These are phyloP conservation scores for Solanum raphanifolium DNA, from an alignment of 257 asterid genomes.

Conservation along the genomic window DNA sequence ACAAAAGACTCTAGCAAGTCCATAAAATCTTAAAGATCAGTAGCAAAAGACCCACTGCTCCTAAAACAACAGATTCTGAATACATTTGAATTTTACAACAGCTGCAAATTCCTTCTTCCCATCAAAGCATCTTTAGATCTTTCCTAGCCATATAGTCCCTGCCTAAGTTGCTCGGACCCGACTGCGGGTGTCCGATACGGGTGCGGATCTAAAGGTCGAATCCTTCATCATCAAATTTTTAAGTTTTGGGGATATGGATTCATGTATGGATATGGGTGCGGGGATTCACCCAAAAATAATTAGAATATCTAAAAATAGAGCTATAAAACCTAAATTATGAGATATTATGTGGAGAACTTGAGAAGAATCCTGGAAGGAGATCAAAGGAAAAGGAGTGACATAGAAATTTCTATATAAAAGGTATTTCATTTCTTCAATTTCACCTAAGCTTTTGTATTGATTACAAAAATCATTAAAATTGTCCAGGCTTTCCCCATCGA, in stretches of 20 bases:
- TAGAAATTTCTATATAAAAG: not conserved
- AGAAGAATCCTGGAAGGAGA: not conserved
- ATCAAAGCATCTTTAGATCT: not conserved
- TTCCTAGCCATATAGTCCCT: not conserved
- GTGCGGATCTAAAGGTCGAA: not conserved
- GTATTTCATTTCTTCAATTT: not conserved
- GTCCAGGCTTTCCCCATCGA: not conserved
- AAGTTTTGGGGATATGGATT: not conserved
- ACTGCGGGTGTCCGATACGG: not conserved
- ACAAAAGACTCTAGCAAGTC: not conserved
- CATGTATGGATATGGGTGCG: not conserved
- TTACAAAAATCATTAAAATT: too few relatives aligned
- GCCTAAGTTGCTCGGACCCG: not conserved
- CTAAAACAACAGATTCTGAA: not conserved
- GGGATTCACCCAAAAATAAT: not conserved
- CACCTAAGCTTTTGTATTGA: not conserved
- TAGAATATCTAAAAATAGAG: not conserved
- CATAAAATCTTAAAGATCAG: not conserved
- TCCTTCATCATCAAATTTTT: not conserved
- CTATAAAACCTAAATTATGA: not conserved
- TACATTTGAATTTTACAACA: not conserved
- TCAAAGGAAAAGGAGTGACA: not conserved
- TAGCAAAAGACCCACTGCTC: not conserved
- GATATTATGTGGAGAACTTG: not conserved
- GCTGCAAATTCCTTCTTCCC: not conserved